These are phyloP conservation scores for Candida tibetensis DNA, from an alignment of 805 yeast genomes.

Conservation along the genomic window DNA sequence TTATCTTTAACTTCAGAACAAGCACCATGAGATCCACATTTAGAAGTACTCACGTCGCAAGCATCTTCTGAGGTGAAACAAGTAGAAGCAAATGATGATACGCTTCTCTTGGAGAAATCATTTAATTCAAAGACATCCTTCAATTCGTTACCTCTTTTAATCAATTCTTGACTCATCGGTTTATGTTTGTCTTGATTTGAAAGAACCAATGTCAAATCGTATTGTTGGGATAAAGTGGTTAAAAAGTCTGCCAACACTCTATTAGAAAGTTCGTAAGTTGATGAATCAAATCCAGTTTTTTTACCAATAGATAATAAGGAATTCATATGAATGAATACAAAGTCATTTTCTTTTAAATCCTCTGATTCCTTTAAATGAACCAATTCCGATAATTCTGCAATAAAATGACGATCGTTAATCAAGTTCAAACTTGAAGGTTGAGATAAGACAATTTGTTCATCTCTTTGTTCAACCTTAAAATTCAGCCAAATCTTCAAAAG, in stretches of 20 bases:
- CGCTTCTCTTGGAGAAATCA: slow-evolving; percentile 12
- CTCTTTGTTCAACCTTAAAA: slow-evolving; percentile 17
- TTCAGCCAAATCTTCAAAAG: slow-evolving; percentile 36
- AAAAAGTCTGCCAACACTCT: slow-evolving; percentile 26
- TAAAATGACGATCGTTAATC: slow-evolving; percentile 46
- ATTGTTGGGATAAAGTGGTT: slow-evolving; percentile 12
- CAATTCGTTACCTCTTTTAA: slow-evolving; percentile 16
- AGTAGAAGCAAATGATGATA: slow-evolving; percentile 13
- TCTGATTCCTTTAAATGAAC: slow-evolving; percentile 34
- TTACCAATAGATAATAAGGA: slow-evolving; percentile 42
- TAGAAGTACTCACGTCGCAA: slow-evolving; percentile 45
- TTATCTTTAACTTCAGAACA: slow-evolving; percentile 39
- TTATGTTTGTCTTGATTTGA: slow-evolving; percentile 12
- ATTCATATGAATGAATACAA: slow-evolving; percentile 39
- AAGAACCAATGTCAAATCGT: slow-evolving; percentile 17
- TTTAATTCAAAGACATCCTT: slow-evolving; percentile 12
- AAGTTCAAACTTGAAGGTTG: slow-evolving; percentile 16
- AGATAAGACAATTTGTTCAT: not conserved
- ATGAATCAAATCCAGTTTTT: slow-evolving; percentile 42
- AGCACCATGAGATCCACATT: slow-evolving; percentile 54
- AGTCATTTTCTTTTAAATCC: slow-evolving; percentile 16
- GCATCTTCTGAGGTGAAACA: slow-evolving; percentile 46
- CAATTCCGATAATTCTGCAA: slow-evolving; percentile 48
- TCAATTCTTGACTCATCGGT: slow-evolving; percentile 10
- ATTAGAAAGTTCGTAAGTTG: slow-evolving; percentile 40